Evolutionary conservation across 495 filamentous ascomycete species (phyloP).

Genomic region (Pseudevernia furfuracea): DNA sequence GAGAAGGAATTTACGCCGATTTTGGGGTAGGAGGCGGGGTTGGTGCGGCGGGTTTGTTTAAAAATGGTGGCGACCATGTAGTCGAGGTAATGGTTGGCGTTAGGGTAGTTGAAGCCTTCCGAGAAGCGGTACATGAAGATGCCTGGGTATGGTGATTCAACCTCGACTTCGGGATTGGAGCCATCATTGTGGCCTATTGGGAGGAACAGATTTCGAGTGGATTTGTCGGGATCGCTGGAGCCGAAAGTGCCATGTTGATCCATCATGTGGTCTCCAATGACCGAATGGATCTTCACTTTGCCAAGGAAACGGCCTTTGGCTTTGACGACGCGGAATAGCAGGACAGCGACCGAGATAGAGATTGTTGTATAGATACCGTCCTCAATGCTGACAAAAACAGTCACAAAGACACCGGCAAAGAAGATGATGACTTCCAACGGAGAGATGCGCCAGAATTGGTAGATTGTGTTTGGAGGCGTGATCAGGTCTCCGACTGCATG

Average conservation of each 20-base stretch:
- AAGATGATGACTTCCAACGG: constrained; percentile 89
- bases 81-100: constrained; percentile 86
- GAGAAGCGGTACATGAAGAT: constrained; percentile 97
- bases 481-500: constrained; percentile 95
- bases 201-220: constrained; percentile 72
- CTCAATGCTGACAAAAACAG: constrained; percentile 81
- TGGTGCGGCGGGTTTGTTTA: constrained; percentile 67
- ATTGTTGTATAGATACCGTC: constrained; percentile 89
- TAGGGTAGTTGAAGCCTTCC: constrained; percentile 95
- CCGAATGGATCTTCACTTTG: constrained; percentile 79
- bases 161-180: constrained; percentile 76
- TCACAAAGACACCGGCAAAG: constrained; percentile 88
- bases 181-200: constrained; percentile 83
- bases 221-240: constrained; percentile 28
- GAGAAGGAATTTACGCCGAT: constrained; percentile 43
- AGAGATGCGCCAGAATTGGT: constrained; percentile 92
- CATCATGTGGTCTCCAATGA: constrained; percentile 75
- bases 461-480: constrained; percentile 86
- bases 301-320: constrained; percentile 84
- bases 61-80: constrained; percentile 68
- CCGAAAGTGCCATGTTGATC: constrained; percentile 32
- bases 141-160: constrained; percentile 78
- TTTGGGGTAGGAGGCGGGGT: constrained; percentile 50
- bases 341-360: constrained; percentile 61
- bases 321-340: constrained; percentile 79